phyloP scores from a whole-genome alignment of 2,329 filamentous ascomycete species.

The Geoglossum cookeanum region DNA sequence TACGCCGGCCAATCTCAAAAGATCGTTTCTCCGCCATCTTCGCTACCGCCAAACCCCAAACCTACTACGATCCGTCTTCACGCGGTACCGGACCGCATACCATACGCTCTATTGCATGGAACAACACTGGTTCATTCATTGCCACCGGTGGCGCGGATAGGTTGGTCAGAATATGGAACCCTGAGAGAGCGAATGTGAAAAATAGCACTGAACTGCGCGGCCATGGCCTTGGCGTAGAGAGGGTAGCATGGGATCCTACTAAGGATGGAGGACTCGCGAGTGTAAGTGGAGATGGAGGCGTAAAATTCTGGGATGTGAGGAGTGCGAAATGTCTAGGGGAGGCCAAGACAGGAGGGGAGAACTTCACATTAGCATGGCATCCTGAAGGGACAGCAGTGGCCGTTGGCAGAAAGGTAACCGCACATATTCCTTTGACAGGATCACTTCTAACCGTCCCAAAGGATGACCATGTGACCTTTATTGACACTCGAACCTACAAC shows the following conservation, averaged over 20 bases:
- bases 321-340: conserved; percentile 52
- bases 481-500: conserved; percentile 11
- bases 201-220: conserved; percentile 59
- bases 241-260: conserved; percentile 58
- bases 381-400: conserved; percentile 51
- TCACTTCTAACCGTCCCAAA: conserved; percentile 33
- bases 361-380: conserved; percentile 55
- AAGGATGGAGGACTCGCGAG: conserved; percentile 63
- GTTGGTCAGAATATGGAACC: conserved; percentile 63
- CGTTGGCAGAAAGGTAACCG: conserved; percentile 48
- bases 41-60: conserved; percentile 46
- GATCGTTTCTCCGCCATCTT: conserved; percentile 51
- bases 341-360: conserved; percentile 44
- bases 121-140: conserved; percentile 62
- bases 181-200: conserved; percentile 53
- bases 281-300: conserved; percentile 52
- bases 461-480: conserved; percentile 15
- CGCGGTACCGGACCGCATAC: conserved; percentile 36
- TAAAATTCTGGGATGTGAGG: conserved; percentile 65
- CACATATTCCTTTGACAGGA: conserved; percentile 13
- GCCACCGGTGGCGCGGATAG: conserved; percentile 60
- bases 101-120: conserved; percentile 73
- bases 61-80: conserved; percentile 44
- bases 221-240: conserved; percentile 46
- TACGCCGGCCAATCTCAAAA: conserved; percentile 42